Conservation (phyloP, 116 monocot species). For the Papilionanthe hybrid region DNA sequence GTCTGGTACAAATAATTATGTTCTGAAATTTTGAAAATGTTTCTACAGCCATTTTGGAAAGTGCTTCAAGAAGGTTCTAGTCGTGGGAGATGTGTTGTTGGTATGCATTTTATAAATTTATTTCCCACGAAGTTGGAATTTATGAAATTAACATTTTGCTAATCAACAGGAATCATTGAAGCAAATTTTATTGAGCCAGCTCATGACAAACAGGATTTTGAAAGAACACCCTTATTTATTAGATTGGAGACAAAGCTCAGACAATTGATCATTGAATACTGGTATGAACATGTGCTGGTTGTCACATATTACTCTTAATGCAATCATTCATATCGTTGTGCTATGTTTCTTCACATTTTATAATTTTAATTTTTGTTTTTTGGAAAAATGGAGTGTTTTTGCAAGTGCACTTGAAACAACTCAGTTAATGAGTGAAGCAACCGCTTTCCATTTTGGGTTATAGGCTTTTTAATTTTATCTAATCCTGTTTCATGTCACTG, state of each 20-base stretch:
- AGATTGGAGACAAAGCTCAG: conserved; percentile 68
- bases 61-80: conserved; percentile 62
- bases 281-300: conserved; percentile 29
- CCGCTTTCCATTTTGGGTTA: neutral
- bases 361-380: neutral
- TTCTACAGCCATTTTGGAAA: conserved; percentile 78
- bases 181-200: conserved; percentile 93
- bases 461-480: neutral
- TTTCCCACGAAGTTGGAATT: neutral
- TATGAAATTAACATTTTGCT: conserved; percentile 1
- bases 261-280: conserved; percentile 62
- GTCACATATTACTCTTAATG: neutral
- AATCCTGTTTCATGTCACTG: neutral
- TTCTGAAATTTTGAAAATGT: conserved; percentile 6
- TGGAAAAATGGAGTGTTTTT: neutral
- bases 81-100: conserved; percentile 73
- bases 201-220: conserved; percentile 98
- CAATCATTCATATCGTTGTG: neutral
- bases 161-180: conserved; percentile 59
- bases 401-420: neutral
- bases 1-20: neutral
- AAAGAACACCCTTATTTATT: conserved; percentile 76
- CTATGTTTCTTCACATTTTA: neutral
- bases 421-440: neutral
- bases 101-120: conserved; percentile 23